Evolutionary conservation across 371 early-diverging fungal genomes (phyloP).

Genomic region (Encephalitozoon intestinalis): DNA sequence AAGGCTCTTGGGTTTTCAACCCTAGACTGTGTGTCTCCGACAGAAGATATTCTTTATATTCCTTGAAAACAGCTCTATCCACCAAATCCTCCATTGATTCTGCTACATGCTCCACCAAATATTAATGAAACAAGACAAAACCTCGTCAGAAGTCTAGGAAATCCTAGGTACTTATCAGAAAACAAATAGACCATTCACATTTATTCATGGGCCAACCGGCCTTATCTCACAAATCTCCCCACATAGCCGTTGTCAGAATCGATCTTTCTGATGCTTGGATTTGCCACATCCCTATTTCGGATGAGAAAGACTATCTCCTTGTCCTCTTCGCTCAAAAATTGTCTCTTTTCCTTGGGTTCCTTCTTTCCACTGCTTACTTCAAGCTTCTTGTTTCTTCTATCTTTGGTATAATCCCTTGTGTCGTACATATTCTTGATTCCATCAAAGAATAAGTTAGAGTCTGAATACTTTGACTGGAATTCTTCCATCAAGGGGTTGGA

Average conservation of each 20-base stretch:
- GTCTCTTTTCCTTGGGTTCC: neutral
- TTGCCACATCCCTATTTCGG: conserved; percentile 3
- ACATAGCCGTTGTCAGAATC: neutral
- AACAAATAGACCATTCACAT: neutral
- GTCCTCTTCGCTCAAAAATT: conserved; percentile 6
- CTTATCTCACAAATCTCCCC: neutral
- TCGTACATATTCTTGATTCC: neutral
- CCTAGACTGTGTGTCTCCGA: neutral
- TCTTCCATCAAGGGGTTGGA: neutral
- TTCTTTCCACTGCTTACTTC: neutral
- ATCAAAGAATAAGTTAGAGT: neutral
- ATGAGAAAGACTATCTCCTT: neutral
- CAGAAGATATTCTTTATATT: neutral
- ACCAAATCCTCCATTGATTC: neutral
- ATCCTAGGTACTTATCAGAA: neutral
- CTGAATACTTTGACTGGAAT: neutral
- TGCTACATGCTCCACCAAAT: neutral
- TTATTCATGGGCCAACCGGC: neutral
- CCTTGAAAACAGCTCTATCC: neutral
- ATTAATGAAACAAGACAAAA: neutral
- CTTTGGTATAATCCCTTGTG: neutral
- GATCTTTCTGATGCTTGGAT: neutral
- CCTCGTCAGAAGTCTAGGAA: neutral
- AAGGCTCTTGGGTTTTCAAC: neutral
- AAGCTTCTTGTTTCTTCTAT: neutral